Conservation (phyloP, 1,284 basidiomycete genomes). For the Wallemia ichthyophaga region DNA sequence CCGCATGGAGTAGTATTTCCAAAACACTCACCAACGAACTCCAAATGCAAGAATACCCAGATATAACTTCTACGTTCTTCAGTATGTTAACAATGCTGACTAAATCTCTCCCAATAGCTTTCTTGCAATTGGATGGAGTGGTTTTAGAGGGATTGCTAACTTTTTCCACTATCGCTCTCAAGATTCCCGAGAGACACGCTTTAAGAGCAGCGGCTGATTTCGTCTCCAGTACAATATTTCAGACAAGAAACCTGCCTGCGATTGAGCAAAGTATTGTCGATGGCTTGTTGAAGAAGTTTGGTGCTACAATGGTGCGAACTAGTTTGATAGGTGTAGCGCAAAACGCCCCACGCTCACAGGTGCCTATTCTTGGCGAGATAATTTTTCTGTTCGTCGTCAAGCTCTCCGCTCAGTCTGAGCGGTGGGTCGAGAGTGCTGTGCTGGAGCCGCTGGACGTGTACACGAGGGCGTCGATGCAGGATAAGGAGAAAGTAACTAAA, state of each 20-base stretch:
- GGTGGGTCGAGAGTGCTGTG: not conserved
- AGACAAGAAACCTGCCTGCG: not conserved
- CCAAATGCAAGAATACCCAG: conserved; percentile 27
- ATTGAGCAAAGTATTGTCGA: not conserved
- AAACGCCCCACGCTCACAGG: not conserved
- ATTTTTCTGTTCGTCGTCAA: not conserved
- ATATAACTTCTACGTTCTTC: conserved; percentile 65
- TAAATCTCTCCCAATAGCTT: conserved; percentile 35
- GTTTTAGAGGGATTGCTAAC: conserved; percentile 38
- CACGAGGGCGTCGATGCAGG: not conserved
- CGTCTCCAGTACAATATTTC: conserved; percentile 21
- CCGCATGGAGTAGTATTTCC: not conserved
- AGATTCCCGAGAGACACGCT: conserved; percentile 58
- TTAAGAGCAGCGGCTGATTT: conserved; percentile 51
- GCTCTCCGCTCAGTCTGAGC: not conserved
- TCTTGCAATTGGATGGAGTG: conserved; percentile 34
- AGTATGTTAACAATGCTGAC: conserved; percentile 39
- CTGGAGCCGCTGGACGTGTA: not conserved
- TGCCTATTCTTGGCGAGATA: not conserved
- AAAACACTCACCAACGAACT: not conserved
- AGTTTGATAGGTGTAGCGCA: not conserved
- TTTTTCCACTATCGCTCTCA: conserved; percentile 35
- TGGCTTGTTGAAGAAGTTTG: not conserved
- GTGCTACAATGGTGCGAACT: not conserved
- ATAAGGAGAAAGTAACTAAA: not conserved